Evolutionary conservation across 2,329 filamentous ascomycete species (phyloP).

Genomic region (Xylaria arbuscula): DNA sequence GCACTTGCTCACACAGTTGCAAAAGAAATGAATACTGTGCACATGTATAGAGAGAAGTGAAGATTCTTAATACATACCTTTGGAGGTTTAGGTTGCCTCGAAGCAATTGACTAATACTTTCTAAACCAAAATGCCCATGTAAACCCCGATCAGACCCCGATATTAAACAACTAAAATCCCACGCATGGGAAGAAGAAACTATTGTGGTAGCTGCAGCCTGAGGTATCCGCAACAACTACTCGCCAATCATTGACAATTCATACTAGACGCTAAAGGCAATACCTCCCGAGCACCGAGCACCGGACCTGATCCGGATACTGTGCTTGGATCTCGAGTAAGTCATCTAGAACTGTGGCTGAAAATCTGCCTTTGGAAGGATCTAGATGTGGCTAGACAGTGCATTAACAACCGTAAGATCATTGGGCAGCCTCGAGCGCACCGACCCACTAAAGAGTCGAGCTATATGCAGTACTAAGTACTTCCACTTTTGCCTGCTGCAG

Average conservation of each 20-base stretch:
- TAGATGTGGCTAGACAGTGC: constrained; percentile 20
- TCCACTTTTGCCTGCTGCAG: neutral
- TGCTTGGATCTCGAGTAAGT: no score
- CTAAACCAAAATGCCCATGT: neutral
- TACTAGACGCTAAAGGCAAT: neutral
- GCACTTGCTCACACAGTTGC: neutral
- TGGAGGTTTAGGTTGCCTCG: neutral
- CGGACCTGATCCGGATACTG: neutral
- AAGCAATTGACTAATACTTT: neutral
- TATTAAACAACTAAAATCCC: no score
- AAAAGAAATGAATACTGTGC: neutral
- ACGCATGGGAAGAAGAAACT: no score
- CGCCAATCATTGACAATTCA: neutral
- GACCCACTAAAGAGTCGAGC: constrained; percentile 6
- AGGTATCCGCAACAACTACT: neutral
- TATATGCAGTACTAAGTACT: neutral
- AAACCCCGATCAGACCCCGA: neutral
- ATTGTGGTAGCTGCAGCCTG: neutral
- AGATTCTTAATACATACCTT: no score
- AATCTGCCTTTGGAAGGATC: constrained; percentile 7
- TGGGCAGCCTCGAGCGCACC: constrained; percentile 11
- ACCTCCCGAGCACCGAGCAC: neutral
- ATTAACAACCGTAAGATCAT: neutral
- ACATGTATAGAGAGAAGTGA: neutral
- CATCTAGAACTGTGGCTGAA: constrained; percentile 12